phyloP scores from a whole-genome alignment of 257 asterid species.

The Solanum appendiculatum region DNA sequence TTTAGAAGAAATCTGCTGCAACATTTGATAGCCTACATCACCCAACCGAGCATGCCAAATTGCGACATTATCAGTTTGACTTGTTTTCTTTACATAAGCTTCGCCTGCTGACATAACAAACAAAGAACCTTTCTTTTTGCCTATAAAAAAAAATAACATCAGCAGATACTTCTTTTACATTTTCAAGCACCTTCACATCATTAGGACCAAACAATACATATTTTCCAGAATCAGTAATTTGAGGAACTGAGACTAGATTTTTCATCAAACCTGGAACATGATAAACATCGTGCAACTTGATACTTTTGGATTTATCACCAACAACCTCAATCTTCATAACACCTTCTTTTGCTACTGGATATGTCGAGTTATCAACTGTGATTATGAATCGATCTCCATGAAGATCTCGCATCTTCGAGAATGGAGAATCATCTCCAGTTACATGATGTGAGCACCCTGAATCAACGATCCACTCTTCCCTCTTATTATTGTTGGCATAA shows the following conservation, averaged over 20 bases:
- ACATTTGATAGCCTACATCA: not conserved
- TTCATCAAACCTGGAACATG: too few relatives aligned
- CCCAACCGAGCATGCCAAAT: not conserved
- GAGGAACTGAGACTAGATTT: too few relatives aligned
- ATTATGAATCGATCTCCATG: not conserved
- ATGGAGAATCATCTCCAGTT: not conserved
- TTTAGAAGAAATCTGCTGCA: not conserved
- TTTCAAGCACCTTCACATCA: slow-evolving; percentile 1
- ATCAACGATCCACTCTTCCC: not conserved
- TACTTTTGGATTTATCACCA: not conserved
- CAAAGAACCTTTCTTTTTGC: not conserved
- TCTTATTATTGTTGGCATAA: not conserved
- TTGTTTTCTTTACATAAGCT: not conserved
- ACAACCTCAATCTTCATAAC: not conserved
- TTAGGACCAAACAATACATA: slow-evolving; percentile 3
- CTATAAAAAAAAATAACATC: not conserved
- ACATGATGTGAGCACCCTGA: slow-evolving; percentile 1
- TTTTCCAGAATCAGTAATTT: too few relatives aligned
- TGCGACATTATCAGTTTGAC: not conserved
- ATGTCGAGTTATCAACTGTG: not conserved
- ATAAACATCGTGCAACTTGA: not conserved
- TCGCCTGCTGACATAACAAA: too few relatives aligned
- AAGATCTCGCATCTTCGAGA: not conserved
- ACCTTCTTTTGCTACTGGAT: not conserved
- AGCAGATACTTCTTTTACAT: not conserved